Conservation (phyloP, 2,329 filamentous ascomycete genomes). For the Clonostachys byssicola region DNA sequence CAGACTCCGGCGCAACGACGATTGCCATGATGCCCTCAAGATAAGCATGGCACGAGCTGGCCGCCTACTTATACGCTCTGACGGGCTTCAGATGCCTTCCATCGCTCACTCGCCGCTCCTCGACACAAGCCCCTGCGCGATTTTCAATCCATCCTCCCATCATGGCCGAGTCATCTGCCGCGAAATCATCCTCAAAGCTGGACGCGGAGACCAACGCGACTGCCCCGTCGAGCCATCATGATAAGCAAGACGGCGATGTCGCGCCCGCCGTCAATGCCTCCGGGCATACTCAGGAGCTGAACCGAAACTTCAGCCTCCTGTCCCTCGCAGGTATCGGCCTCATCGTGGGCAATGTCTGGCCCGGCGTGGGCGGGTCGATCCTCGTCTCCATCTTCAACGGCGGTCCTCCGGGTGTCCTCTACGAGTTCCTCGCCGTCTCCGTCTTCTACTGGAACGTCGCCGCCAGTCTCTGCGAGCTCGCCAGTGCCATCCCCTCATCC, state of each 20-base stretch:
- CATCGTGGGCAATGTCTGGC: constrained; percentile 36
- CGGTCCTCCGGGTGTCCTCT: constrained; percentile 56
- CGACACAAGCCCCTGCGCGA: too few relatives aligned
- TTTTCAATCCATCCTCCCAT: too few relatives aligned
- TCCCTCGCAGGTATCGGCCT: constrained; percentile 34
- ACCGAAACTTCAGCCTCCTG: constrained; percentile 31
- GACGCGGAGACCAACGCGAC: too few relatives aligned
- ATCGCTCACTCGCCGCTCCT: too few relatives aligned
- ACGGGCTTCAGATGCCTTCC: too few relatives aligned
- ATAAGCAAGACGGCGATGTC: neutral
- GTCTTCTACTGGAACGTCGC: constrained; percentile 55
- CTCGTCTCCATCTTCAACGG: constrained; percentile 55
- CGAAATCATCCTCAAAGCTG: too few relatives aligned
- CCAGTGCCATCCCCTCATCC: constrained; percentile 57
- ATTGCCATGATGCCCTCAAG: too few relatives aligned
- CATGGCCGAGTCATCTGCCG: too few relatives aligned
- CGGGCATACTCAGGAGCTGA: constrained; percentile 32
- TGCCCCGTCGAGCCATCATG: too few relatives aligned
- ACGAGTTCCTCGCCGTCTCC: constrained; percentile 49
- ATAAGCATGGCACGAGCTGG: too few relatives aligned
- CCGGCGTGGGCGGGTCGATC: constrained; percentile 35
- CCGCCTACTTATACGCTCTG: too few relatives aligned
- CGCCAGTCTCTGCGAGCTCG: constrained; percentile 55
- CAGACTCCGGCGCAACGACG: too few relatives aligned
- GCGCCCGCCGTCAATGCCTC: constrained; percentile 24